These are phyloP conservation scores for Monilinia aucupariae DNA, from an alignment of 2,329 filamentous ascomycete species.

Conservation along the genomic window DNA sequence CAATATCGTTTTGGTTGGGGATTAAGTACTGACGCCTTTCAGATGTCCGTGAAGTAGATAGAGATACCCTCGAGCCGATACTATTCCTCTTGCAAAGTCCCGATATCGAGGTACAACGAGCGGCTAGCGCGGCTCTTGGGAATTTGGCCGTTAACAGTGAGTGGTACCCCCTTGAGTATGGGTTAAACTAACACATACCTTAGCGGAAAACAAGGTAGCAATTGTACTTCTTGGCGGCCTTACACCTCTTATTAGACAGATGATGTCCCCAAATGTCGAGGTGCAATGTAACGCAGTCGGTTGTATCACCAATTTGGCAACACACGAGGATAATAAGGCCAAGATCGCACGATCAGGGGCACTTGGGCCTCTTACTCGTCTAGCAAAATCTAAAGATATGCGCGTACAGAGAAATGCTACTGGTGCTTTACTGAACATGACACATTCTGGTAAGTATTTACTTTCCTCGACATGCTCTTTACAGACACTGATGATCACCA, in stretches of 20 bases:
- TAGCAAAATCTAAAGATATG: conserved; percentile 98
- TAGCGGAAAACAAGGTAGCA: conserved; percentile 95
- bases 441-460: conserved; percentile 73
- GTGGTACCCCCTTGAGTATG: conserved; percentile 33
- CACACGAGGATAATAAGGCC: conserved; percentile 98
- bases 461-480: background rate
- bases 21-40: conserved; percentile 23
- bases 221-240: conserved; percentile 92
- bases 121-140: conserved; percentile 89
- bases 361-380: conserved; percentile 78
- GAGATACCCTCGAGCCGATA: conserved; percentile 92
- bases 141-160: conserved; percentile 96
- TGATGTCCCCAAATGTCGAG: conserved; percentile 97
- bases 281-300: conserved; percentile 99
- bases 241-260: conserved; percentile 88
- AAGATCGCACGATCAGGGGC: conserved; percentile 96
- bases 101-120: conserved; percentile 94
- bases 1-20: background rate
- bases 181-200: conserved; percentile 39
- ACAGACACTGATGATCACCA: conserved; percentile 37
- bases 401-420: conserved; percentile 96
- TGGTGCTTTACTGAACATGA: conserved; percentile 96
- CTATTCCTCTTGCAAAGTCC: conserved; percentile 89
- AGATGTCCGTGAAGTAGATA: conserved; percentile 97
- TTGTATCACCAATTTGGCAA: conserved; percentile 96